These are phyloP conservation scores for Heliocybe sulcata DNA, from an alignment of 1,284 basidiomycete species.

Conservation along the genomic window DNA sequence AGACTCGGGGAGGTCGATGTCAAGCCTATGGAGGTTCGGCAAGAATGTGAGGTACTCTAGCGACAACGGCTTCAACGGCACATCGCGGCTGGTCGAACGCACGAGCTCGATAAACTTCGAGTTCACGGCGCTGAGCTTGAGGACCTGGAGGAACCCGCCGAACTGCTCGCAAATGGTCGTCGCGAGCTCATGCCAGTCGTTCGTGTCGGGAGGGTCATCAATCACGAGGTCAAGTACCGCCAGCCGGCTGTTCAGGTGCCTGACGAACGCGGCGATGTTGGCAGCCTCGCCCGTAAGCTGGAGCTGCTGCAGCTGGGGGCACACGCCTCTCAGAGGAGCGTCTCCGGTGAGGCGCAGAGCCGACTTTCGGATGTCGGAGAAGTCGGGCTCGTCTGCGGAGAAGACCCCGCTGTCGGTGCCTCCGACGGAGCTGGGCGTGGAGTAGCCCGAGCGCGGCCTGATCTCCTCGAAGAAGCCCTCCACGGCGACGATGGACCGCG, in stretches of 20 bases:
- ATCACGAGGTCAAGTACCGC: slow-evolving; percentile 61
- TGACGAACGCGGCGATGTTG: slow-evolving; percentile 63
- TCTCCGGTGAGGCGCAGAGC: slow-evolving; percentile 47
- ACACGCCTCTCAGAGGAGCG: slow-evolving; percentile 31
- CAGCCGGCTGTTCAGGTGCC: slow-evolving; percentile 54
- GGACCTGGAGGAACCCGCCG: slow-evolving; percentile 44
- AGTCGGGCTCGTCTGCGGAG: slow-evolving; percentile 67
- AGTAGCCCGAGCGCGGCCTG: slow-evolving; percentile 50
- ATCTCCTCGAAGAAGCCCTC: slow-evolving; percentile 74
- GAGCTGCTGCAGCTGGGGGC: slow-evolving; percentile 48
- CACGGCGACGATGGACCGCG: slow-evolving; percentile 54
- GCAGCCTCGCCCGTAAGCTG: slow-evolving; percentile 61
- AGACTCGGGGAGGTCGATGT: slow-evolving; percentile 71
- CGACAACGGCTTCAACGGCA: slow-evolving; percentile 39
- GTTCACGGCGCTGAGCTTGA: slow-evolving; percentile 53
- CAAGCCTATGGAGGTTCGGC: slow-evolving; percentile 46
- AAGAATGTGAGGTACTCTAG: slow-evolving; percentile 51
- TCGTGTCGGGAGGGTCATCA: slow-evolving; percentile 65
- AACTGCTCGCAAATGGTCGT: slow-evolving; percentile 55
- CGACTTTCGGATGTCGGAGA: slow-evolving; percentile 61
- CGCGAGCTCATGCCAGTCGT: slow-evolving; percentile 67
- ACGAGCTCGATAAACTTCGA: slow-evolving; percentile 61
- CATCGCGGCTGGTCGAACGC: slow-evolving; percentile 52
- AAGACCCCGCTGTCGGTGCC: slow-evolving; percentile 70
- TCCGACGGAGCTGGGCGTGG: slow-evolving; percentile 56